phyloP scores from a whole-genome alignment of 2,329 filamentous ascomycete genomes.

The Chaetomiaceae sp. region DNA sequence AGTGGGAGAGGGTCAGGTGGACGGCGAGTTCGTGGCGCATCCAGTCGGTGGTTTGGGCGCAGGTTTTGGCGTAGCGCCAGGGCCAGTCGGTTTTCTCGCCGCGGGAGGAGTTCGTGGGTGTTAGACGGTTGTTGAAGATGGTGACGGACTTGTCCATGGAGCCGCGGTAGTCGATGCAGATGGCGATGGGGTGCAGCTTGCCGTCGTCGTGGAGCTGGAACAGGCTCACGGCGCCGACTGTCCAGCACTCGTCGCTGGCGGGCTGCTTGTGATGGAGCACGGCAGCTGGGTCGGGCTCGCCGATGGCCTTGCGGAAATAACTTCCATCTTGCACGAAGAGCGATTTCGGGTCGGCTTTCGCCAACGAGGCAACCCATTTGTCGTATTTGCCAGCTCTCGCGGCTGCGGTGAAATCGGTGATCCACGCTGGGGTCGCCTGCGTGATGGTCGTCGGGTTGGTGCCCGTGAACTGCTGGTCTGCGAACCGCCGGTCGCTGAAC shows the following conservation, averaged over 20 bases:
- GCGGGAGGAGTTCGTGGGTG: constrained; percentile 26
- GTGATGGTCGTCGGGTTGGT: constrained; percentile 41
- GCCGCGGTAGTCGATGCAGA: constrained; percentile 41
- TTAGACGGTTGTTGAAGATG: constrained; percentile 43
- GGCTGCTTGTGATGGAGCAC: constrained; percentile 27
- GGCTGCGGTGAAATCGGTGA: constrained; percentile 31
- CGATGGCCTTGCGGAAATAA: constrained; percentile 36
- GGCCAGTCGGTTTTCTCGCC: constrained; percentile 41
- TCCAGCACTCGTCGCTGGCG: constrained; percentile 28
- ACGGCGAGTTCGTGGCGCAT: constrained; percentile 40
- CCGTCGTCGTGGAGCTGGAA: constrained; percentile 40
- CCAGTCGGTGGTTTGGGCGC: constrained; percentile 43
- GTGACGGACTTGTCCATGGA: constrained; percentile 39
- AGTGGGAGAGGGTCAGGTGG: constrained; percentile 40
- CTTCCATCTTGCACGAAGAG: constrained; percentile 40
- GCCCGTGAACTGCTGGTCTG: constrained; percentile 39
- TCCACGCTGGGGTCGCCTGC: constrained; percentile 29
- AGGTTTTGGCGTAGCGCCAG: constrained; percentile 48
- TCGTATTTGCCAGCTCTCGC: constrained; percentile 30
- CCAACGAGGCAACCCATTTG: constrained; percentile 28
- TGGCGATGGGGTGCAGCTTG: constrained; percentile 42
- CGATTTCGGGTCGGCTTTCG: constrained; percentile 25
- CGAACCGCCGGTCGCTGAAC: constrained; percentile 39
- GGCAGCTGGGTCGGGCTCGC: constrained; percentile 25
- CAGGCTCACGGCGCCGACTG: constrained; percentile 36